Base-by-base conservation (phyloP, 768 basidiomycete genomes). In the Chalciporus chontae region DNA sequence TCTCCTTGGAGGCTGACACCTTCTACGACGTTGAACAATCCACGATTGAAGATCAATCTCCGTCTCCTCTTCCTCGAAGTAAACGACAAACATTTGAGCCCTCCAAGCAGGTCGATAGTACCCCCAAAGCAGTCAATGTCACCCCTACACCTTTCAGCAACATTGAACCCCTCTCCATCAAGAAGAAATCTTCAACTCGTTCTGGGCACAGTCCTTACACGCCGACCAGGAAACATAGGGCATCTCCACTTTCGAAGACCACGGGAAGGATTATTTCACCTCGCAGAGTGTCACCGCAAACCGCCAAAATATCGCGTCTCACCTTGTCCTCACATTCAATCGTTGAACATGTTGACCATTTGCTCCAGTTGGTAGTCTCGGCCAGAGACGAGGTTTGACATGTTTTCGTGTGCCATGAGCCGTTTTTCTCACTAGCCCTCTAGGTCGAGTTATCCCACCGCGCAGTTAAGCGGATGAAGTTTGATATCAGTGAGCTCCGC, bases 121-220 rank as follows among this genome's bases (percentile, higher is more conserved):
- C 78, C 0, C 82, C 85, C 8, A 82, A 76, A 57, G 61, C 61
- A 52, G 53, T 62, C 29, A 65, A 60, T 34, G 59, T 65, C 42
- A 48, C 61, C 21, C 56, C 74, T 49, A 68, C 70, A 21, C 67
- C 75, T 27, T 49, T 67, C 47, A 73, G 70, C 31, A 71, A 69
- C 21, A 76, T 91, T 18, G 88, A 89, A 60, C 90, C 90, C 7
- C 71, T 93, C 51, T 87, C 84, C 2, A 92, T 93, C 66, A 90
- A 85, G 75, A 91, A 93, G 74, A 90, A 89, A 66, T 73, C 78
- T 5, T 87, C 87, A 7, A 73, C 81, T 23, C 79, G 82, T 31
- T 71, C 68, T 40, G 65, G 70, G 19, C 69, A 74, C 6, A 69
- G 66, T 41, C 50, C 68, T 23, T 58, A 72, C 34, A 73, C 72